Conservation (phyloP, 1,284 basidiomycete species). For the Cystobasidiaceae sp. region DNA sequence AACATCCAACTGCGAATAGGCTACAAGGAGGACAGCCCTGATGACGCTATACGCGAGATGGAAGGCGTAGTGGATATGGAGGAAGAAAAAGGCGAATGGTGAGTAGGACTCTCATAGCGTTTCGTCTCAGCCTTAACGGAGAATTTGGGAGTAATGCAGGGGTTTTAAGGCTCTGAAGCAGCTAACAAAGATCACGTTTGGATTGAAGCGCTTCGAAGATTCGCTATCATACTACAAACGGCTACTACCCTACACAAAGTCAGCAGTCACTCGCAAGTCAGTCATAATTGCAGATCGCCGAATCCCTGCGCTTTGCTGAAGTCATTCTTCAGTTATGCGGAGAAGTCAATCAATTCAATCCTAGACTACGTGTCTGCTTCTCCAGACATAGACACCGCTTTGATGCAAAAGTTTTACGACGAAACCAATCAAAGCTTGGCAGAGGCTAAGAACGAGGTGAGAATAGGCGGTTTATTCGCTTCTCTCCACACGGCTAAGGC, state of each 20-base stretch:
- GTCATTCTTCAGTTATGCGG: constrained; percentile 55
- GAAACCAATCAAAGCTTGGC: constrained; percentile 82
- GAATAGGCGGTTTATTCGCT: constrained; percentile 36
- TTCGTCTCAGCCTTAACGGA: constrained; percentile 29
- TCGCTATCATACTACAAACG: constrained; percentile 80
- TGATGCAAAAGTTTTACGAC: constrained; percentile 91
- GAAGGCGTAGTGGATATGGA: constrained; percentile 80
- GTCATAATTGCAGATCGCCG: constrained; percentile 29
- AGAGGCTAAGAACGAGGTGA: constrained; percentile 91
- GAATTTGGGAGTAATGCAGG: too few relatives aligned
- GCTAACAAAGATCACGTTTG: constrained; percentile 88
- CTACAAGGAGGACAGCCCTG: constrained; percentile 85
- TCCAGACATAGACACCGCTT: constrained; percentile 71
- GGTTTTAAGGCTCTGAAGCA: constrained; percentile 99
- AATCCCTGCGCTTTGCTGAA: constrained; percentile 6
- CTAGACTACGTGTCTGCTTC: constrained; percentile 92
- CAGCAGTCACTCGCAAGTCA: constrained; percentile 74
- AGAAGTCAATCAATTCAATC: constrained; percentile 98
- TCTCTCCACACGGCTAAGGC: neutral
- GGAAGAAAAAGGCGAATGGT: constrained; percentile 89
- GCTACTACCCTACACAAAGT: constrained; percentile 85
- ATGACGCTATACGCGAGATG: constrained; percentile 82
- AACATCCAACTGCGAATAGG: constrained; percentile 54
- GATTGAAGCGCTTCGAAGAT: constrained; percentile 68
- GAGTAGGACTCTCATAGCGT: constrained; percentile 36